Evolutionary conservation across 441 rosid genomes (phyloP).

Genomic region (Mallotus japonicus): DNA sequence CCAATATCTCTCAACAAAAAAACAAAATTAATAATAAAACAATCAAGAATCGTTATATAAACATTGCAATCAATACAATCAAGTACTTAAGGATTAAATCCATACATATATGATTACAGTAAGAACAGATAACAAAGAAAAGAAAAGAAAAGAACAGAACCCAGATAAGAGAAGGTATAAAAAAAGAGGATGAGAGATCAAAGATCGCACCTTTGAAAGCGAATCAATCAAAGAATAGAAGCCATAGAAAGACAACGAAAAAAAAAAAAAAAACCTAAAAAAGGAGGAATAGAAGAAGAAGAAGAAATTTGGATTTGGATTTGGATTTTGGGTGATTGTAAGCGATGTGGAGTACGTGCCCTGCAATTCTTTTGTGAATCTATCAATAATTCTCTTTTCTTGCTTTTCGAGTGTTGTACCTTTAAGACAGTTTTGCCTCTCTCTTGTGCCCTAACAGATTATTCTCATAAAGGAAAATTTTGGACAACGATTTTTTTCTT

Average conservation of each 20-base stretch:
- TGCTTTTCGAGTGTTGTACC: neutral
- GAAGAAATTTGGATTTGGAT: neutral
- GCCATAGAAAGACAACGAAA: too few relatives aligned
- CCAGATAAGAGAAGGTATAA: neutral
- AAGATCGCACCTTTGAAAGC: slow-evolving; percentile 18
- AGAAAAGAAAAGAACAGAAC: neutral
- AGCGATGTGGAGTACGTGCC: neutral
- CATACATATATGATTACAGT: neutral
- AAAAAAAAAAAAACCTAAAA: slow-evolving; percentile 6
- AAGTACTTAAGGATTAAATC: neutral
- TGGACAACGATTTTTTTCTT: neutral
- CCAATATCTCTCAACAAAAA: neutral
- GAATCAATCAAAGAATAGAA: neutral
- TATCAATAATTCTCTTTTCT: neutral
- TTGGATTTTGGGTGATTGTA: neutral
- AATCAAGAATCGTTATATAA: too few relatives aligned
- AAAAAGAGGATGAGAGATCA: neutral
- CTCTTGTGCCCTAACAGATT: neutral
- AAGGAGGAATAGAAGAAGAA: neutral
- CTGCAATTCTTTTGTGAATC: neutral
- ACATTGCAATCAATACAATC: too few relatives aligned
- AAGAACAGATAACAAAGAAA: neutral
- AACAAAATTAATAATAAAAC: neutral
- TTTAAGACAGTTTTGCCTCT: slow-evolving; percentile 10
- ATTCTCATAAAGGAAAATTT: neutral